These are phyloP conservation scores for Picea abies DNA, from an alignment of 83 land plant species.

Conservation along the genomic window DNA sequence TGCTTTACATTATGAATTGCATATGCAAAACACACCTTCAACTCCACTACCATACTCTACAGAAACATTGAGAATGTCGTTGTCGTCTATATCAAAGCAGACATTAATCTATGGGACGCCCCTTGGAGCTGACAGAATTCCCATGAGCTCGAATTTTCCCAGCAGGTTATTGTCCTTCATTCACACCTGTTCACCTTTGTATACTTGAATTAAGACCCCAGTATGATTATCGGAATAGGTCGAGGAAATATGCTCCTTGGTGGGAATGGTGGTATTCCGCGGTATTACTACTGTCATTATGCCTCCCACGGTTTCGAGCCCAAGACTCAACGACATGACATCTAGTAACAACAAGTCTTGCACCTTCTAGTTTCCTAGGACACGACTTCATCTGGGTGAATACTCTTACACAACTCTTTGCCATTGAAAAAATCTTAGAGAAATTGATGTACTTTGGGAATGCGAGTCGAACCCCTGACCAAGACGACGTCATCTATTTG, in stretches of 20 bases:
- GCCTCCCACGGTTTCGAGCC: constrained; percentile 27
- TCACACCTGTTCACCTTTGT: constrained; percentile 28
- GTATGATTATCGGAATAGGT: constrained; percentile 31
- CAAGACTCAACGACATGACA: constrained; percentile 34
- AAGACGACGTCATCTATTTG: too few relatives aligned
- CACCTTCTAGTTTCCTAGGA: constrained; percentile 29
- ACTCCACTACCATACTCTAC: too few relatives aligned
- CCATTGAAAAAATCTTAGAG: constrained; percentile 34
- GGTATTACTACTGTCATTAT: constrained; percentile 36
- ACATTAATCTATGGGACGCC: too few relatives aligned
- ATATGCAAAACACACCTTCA: too few relatives aligned
- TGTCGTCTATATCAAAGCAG: too few relatives aligned
- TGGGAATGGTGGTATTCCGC: constrained; percentile 35
- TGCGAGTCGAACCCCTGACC: constrained; percentile 29
- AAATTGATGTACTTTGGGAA: constrained; percentile 34
- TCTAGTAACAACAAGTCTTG: constrained; percentile 32
- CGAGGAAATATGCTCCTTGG: constrained; percentile 26
- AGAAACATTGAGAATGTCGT: too few relatives aligned
- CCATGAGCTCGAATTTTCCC: constrained; percentile 29
- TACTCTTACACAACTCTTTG: constrained; percentile 33
- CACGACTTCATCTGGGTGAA: constrained; percentile 30
- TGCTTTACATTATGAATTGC: too few relatives aligned
- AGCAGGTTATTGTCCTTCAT: neutral
- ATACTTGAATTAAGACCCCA: constrained; percentile 30
- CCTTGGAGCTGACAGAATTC: constrained; percentile 35